phyloP scores from a whole-genome alignment of 768 basidiomycete species.

The Thelephora ganbajun region DNA sequence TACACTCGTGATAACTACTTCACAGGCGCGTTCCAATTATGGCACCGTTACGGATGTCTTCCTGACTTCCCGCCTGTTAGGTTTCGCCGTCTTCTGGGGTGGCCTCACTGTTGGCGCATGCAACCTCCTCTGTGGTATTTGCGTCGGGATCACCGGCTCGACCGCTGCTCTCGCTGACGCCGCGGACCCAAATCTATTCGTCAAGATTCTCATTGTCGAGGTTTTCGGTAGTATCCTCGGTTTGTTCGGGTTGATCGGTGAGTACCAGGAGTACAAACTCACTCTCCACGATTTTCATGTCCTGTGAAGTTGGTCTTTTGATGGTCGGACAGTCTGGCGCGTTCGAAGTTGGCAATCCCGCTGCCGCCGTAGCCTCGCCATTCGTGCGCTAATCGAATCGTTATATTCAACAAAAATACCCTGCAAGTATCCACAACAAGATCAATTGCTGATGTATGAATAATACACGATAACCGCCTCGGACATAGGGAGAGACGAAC shows the following conservation, averaged over 20 bases:
- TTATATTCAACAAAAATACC: not conserved
- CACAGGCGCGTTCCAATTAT: constrained; percentile 41
- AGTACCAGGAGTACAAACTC: constrained; percentile 17
- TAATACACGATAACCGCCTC: no score
- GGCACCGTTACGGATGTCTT: not conserved
- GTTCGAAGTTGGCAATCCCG: constrained; percentile 20
- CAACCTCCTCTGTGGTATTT: constrained; percentile 89
- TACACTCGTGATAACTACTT: constrained; percentile 87
- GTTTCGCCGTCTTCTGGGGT: constrained; percentile 93
- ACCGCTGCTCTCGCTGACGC: constrained; percentile 94
- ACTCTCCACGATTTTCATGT: constrained; percentile 4
- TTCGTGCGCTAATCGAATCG: constrained; percentile 16
- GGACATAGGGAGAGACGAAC: no score
- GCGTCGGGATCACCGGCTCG: constrained; percentile 89
- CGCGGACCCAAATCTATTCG: constrained; percentile 86
- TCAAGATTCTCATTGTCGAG: constrained; percentile 94
- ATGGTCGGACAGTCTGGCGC: constrained; percentile 58
- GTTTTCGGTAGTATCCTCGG: constrained; percentile 89
- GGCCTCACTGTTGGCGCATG: constrained; percentile 89
- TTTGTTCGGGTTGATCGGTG: constrained; percentile 85
- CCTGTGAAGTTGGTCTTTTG: constrained; percentile 54
- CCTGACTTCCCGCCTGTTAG: constrained; percentile 21
- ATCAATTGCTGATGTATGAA: no score
- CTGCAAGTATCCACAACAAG: no score
- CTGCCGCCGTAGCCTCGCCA: constrained; percentile 23